Evolutionary conservation across 495 filamentous ascomycete genomes (phyloP).

Genomic region (Xylaria acuta): DNA sequence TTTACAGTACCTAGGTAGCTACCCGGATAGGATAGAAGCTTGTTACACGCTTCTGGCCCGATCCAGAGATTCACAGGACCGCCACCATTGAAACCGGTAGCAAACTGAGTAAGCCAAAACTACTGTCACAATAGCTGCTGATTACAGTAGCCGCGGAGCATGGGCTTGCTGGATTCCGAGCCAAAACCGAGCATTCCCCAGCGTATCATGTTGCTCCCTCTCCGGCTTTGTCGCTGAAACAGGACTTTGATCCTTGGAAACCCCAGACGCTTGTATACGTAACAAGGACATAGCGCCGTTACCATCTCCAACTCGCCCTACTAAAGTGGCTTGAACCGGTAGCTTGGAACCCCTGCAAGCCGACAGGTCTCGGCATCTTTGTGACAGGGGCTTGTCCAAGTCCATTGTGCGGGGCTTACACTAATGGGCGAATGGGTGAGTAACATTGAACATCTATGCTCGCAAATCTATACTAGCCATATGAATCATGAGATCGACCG

Average conservation of each 20-base stretch:
- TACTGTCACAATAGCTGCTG: not conserved
- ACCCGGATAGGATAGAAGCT: not conserved
- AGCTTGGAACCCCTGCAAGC: conserved; percentile 10
- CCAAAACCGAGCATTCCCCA: conserved; percentile 12
- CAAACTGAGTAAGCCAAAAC: not conserved
- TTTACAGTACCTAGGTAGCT: not conserved
- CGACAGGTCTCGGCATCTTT: not conserved
- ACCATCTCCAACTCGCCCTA: conserved; percentile 10
- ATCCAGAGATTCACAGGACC: not conserved
- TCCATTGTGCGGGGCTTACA: not conserved
- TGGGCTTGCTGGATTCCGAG: conserved; percentile 6
- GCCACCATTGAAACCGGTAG: not conserved
- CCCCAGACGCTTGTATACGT: conserved; percentile 4
- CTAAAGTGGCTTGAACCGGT: conserved; percentile 7
- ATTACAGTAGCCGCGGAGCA: not conserved
- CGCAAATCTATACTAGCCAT: too few relatives aligned
- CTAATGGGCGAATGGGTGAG: too few relatives aligned
- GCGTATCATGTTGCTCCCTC: not conserved
- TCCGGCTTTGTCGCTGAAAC: conserved; percentile 7
- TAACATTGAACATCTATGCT: not conserved
- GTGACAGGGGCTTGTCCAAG: not conserved
- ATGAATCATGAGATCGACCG: not conserved
- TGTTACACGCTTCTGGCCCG: not conserved
- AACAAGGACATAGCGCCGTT: not conserved
- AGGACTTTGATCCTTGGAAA: not conserved